Conservation (phyloP, 2,329 filamentous ascomycete species). For the Daldinia sp. region DNA sequence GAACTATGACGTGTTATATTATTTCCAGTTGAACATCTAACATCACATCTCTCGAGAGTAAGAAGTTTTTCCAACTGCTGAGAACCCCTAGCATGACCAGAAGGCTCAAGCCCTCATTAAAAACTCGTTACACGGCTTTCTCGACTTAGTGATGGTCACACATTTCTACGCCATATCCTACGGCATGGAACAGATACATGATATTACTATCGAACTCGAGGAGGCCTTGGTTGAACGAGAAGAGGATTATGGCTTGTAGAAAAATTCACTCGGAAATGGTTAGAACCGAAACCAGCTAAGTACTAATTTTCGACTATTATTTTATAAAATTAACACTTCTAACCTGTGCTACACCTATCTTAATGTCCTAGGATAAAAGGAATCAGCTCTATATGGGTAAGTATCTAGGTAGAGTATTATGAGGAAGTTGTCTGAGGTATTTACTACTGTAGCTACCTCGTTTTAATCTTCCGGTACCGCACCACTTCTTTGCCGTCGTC, state of each 20-base stretch:
- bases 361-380: not conserved
- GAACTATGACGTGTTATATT: not conserved
- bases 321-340: not conserved
- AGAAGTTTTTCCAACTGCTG: not conserved
- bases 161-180: too few species aligned
- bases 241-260: not conserved
- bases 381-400: not conserved
- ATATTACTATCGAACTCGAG: not conserved
- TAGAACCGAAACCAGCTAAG: not conserved
- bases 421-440: not conserved
- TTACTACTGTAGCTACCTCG: slow-evolving; percentile 27
- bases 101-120: not conserved
- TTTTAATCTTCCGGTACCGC: slow-evolving; percentile 49
- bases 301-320: not conserved
- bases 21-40: not conserved
- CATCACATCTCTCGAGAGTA: not conserved
- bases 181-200: too few species aligned
- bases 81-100: not conserved
- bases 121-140: not conserved
- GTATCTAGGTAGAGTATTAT: not conserved
- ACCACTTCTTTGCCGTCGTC: slow-evolving; percentile 52
- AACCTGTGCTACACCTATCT: not conserved
- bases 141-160: too few species aligned
- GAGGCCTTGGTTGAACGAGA: not conserved
- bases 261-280: not conserved